Conservation (phyloP, 306 rosid species). For the Benincasa hispida region DNA sequence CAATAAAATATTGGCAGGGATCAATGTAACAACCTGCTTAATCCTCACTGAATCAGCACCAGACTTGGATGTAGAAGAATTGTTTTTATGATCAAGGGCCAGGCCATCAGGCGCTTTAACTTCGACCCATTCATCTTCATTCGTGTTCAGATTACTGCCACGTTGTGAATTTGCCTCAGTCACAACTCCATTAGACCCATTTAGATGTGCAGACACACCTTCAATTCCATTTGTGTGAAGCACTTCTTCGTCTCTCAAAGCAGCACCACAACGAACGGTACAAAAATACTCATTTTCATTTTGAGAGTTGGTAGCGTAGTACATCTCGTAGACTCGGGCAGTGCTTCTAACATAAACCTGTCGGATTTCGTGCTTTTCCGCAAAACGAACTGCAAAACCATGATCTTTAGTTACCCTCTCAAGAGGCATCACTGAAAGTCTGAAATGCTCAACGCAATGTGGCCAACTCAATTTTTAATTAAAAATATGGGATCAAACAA, state of each 20-base stretch:
- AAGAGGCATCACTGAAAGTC: not conserved
- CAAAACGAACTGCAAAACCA: slow-evolving; percentile 44
- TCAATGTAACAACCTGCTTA: slow-evolving; percentile 32
- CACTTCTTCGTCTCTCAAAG: slow-evolving; percentile 47
- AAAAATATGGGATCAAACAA: not conserved
- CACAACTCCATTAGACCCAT: slow-evolving; percentile 15
- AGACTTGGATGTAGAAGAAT: slow-evolving; percentile 12
- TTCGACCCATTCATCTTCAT: slow-evolving; percentile 87
- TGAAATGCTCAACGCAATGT: not conserved
- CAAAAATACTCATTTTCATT: slow-evolving; percentile 49
- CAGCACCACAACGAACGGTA: slow-evolving; percentile 63
- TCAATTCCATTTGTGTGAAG: slow-evolving; percentile 26
- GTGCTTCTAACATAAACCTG: slow-evolving; percentile 81
- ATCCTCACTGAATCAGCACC: not conserved
- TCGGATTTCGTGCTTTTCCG: slow-evolving; percentile 45
- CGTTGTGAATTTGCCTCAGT: slow-evolving; percentile 21
- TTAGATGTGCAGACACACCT: slow-evolving; percentile 13
- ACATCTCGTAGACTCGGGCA: slow-evolving; percentile 72
- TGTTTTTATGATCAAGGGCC: slow-evolving; percentile 2
- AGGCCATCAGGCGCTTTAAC: slow-evolving; percentile 34
- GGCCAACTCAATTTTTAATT: not conserved
- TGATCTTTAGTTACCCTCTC: slow-evolving; percentile 11
- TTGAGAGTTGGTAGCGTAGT: slow-evolving; percentile 28
- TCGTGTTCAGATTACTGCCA: slow-evolving; percentile 12
- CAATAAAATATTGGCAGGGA: not conserved